Evolutionary conservation across 2,329 filamentous ascomycete genomes (phyloP).

Genomic region (Epichloe scottii): DNA sequence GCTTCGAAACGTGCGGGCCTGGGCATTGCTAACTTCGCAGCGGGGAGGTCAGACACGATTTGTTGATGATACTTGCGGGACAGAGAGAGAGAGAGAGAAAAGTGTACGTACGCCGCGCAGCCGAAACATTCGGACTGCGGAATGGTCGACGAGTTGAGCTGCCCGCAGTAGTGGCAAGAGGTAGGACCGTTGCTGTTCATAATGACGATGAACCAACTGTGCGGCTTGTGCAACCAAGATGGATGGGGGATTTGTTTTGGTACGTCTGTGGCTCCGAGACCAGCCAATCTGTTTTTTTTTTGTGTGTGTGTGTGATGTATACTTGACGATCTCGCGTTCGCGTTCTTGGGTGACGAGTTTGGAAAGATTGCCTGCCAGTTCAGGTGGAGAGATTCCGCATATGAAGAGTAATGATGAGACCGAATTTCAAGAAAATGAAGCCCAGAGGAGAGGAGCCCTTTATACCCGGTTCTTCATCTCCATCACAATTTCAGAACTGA

Average conservation of each 20-base stretch:
- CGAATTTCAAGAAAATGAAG: no score
- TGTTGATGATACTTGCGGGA: not conserved
- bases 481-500: not conserved
- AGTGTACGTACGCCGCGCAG: slow-evolving; percentile 8
- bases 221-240: not conserved
- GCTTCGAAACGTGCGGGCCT: not conserved
- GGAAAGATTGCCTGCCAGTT: no score
- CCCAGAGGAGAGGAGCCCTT: no score
- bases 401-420: no score
- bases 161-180: slow-evolving; percentile 10
- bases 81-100: not conserved
- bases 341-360: no score
- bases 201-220: not conserved
- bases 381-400: no score
- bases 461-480: no score
- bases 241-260: not conserved
- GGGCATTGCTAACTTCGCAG: not conserved
- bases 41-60: not conserved
- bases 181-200: not conserved
- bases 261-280: no score
- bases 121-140: slow-evolving; percentile 11
- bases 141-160: slow-evolving; percentile 8
- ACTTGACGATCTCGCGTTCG: no score
- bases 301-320: no score
- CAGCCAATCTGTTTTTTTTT: no score